Base-by-base conservation (phyloP, 202 grass and related monocot genomes). In the Carex arenaria region DNA sequence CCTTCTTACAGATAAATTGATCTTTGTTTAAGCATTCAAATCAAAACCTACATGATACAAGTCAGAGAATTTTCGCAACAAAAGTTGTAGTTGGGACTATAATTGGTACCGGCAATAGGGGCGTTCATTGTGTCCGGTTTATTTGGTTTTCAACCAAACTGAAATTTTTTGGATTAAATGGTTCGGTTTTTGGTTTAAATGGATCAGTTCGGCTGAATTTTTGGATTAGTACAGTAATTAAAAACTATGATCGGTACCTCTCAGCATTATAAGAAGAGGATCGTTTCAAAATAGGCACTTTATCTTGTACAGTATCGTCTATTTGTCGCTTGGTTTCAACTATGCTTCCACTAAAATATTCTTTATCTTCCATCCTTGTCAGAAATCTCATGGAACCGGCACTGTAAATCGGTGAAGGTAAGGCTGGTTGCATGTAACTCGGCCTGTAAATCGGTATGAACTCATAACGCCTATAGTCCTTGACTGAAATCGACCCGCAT, bases 331-430 rank as follows among this genome's bases (percentile, higher is more conserved):
- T 99, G 13, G 96, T 96, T 80, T 99, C 93, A 15, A 99, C 86
- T 68, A 99, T 78, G 87, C 97, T 96, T 53, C 93, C 93, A 78
- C 93, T 95, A 62, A 99, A 92, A 73, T 92, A 92, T 53, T 96
- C 97, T 74, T 96, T 99, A 54, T 99, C 91, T 87, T 94, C 93
- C 3, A 94, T 47, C 47, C 80, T 82, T 23, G 69, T 45, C 15
- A 69, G 43, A 26, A 89, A 79, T 8, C 97, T 90, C 32, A 88
- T 88, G 17, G 92, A 82, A 71, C 90, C 85, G 63, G 84, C 80
- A 70, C 89, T 82, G 67, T 93, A 87, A 12, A 92, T 55, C 0
- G 93, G 89, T 0, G 91, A 92, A 0, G 91, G 87, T 79, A 90
- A 85, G 55, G 89, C 90, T 69, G 95, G 49, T 69, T 92, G 87